A percentile compares a stretch with the other conserved stretches of the same genome.
phyloP scores from a whole-genome alignment of 768 basidiomycete species.

The Termitomyces sp. region DNA sequence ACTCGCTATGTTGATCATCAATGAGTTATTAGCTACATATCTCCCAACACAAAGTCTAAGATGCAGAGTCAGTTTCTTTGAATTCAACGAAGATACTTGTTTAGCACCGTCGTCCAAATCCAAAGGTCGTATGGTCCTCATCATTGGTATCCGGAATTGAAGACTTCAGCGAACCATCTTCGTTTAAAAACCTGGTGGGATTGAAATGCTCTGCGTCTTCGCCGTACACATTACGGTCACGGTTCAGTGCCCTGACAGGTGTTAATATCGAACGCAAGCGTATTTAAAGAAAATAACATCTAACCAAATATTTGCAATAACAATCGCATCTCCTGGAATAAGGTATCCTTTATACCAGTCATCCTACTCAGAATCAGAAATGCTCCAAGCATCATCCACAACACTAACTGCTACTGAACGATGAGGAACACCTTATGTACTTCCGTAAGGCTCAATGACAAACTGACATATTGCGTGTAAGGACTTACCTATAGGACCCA shows the following conservation, averaged over 20 bases:
- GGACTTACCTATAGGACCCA: neutral
- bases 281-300: neutral
- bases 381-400: neutral
- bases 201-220: neutral
- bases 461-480: neutral
- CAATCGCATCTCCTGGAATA: neutral
- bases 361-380: neutral
- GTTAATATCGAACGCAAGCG: neutral
- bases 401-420: neutral
- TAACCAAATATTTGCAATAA: neutral
- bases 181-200: neutral
- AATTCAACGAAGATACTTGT: no score
- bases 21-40: no score
- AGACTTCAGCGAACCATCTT: neutral
- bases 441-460: neutral
- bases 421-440: neutral
- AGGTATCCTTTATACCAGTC: neutral
- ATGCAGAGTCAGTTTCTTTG: no score
- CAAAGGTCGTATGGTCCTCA: no score
- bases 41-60: no score
- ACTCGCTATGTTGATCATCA: no score
- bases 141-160: no score
- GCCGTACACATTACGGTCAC: neutral
- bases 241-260: neutral
- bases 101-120: no score